These are phyloP conservation scores for Dioszegia crocea DNA, from an alignment of 768 basidiomycete genomes.

Conservation along the genomic window DNA sequence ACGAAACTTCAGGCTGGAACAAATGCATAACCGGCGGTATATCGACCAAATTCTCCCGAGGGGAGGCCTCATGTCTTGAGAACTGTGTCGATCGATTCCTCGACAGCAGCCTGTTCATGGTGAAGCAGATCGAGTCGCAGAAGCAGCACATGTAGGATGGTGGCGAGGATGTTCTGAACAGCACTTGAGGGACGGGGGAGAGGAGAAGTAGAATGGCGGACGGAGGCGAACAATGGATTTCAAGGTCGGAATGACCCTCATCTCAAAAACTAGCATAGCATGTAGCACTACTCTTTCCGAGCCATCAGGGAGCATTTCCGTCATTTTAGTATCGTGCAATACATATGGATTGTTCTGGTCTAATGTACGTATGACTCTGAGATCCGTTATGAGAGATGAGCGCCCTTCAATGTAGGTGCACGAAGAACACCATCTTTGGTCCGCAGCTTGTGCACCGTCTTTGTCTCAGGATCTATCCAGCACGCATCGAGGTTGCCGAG, in stretches of 20 bases:
- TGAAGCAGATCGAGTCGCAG: slow-evolving; percentile 58
- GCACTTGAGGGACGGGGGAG: not conserved
- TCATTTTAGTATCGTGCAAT: too few relatives aligned
- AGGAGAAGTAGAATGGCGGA: not conserved
- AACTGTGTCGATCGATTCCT: slow-evolving; percentile 92
- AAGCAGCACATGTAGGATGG: slow-evolving; percentile 22
- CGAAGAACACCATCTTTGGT: slow-evolving; percentile 75
- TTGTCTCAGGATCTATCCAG: slow-evolving; percentile 81
- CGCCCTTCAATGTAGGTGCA: slow-evolving; percentile 77
- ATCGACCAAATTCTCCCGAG: slow-evolving; percentile 27
- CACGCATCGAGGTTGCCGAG: slow-evolving; percentile 81
- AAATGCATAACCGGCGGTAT: slow-evolving; percentile 21
- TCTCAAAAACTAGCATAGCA: not conserved
- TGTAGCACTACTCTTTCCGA: slow-evolving; percentile 8
- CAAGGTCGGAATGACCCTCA: too few relatives aligned
- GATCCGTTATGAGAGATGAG: slow-evolving; percentile 71
- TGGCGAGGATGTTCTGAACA: not conserved
- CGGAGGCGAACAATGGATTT: not conserved
- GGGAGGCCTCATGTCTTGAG: slow-evolving; percentile 73
- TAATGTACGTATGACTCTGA: not conserved
- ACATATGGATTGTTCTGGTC: too few relatives aligned
- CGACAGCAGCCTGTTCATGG: slow-evolving; percentile 77
- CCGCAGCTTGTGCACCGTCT: slow-evolving; percentile 74
- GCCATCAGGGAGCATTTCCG: too few relatives aligned
- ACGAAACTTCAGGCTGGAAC: slow-evolving; percentile 26